Conservation (phyloP, 768 basidiomycete genomes). For the Paxillus ammoniavirescens region DNA sequence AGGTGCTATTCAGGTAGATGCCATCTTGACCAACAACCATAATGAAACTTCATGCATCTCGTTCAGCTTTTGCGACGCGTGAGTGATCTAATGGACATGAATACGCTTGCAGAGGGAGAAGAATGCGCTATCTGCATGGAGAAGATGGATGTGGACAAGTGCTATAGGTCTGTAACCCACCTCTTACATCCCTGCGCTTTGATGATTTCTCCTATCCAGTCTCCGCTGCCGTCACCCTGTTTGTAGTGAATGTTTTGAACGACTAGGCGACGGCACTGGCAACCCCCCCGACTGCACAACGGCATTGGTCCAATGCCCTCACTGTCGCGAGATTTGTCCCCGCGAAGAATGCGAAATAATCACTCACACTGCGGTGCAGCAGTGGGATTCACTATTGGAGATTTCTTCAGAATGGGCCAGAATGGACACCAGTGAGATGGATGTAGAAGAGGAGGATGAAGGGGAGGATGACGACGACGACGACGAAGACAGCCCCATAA, state of each 20-base stretch:
- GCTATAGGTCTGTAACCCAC: slow-evolving; percentile 16
- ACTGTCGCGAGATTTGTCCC: slow-evolving; percentile 14
- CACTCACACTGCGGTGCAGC: slow-evolving; percentile 11
- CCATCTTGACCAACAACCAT: background rate
- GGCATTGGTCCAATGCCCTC: slow-evolving; percentile 15
- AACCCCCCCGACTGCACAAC: background rate
- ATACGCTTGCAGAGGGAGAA: slow-evolving; percentile 19
- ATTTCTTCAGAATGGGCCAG: slow-evolving; percentile 18
- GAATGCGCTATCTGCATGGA: slow-evolving; percentile 22
- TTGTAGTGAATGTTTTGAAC: slow-evolving; percentile 14
- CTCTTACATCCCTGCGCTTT: background rate
- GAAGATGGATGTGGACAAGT: slow-evolving; percentile 13
- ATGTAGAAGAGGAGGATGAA: slow-evolving; percentile 1
- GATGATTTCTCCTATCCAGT: slow-evolving; percentile 5
- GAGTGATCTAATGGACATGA: slow-evolving; percentile 19
- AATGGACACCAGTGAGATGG: slow-evolving; percentile 10
- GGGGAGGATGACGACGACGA: too few relatives aligned
- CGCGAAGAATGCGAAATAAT: slow-evolving; percentile 17
- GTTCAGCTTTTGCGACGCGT: slow-evolving; percentile 13
- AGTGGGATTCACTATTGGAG: slow-evolving; percentile 19
- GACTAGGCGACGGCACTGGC: background rate
- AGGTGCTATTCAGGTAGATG: slow-evolving; percentile 6
- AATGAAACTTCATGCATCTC: background rate
- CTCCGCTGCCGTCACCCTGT: slow-evolving; percentile 16
- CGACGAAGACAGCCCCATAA: slow-evolving; percentile 4